phyloP scores from a whole-genome alignment of 148 eudicot genomes.

The Suaeda aralocaspica region DNA sequence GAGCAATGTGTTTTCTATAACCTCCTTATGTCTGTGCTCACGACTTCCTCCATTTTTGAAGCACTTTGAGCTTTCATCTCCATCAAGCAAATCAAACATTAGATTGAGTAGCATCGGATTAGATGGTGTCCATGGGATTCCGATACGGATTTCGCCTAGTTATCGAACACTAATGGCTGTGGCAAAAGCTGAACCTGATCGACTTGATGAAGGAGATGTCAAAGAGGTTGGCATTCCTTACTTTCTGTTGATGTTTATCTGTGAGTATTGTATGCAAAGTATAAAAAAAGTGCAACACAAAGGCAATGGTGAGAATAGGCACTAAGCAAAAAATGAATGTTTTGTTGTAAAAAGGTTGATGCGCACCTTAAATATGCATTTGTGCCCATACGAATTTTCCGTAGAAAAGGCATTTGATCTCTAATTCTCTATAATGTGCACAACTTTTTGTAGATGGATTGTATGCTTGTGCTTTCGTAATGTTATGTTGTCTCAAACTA shows the following conservation, averaged over 20 bases:
- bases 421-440: too few relatives aligned
- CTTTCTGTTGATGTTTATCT: too few relatives aligned
- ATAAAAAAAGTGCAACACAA: not conserved
- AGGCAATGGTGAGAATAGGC: too few relatives aligned
- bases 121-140: slow-evolving; percentile 14
- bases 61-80: slow-evolving; percentile 21
- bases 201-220: slow-evolving; percentile 31
- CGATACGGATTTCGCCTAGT: slow-evolving; percentile 20
- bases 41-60: slow-evolving; percentile 17
- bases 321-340: too few relatives aligned
- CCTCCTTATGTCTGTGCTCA: slow-evolving; percentile 32
- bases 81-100: slow-evolving; percentile 18
- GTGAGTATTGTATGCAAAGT: too few relatives aligned
- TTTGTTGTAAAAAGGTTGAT: too few relatives aligned
- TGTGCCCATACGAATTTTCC: too few relatives aligned
- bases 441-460: too few relatives aligned
- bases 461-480: too few relatives aligned
- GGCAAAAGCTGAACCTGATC: slow-evolving; percentile 44
- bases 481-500: not conserved
- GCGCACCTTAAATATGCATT: too few relatives aligned
- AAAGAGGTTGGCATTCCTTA: slow-evolving; percentile 41
- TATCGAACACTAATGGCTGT: slow-evolving; percentile 31
- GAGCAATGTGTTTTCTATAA: slow-evolving; percentile 28
- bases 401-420: too few relatives aligned
- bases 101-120: slow-evolving; percentile 16